These are phyloP conservation scores for Fusarium illudens DNA, from an alignment of 2,329 filamentous ascomycete genomes.

Conservation along the genomic window DNA sequence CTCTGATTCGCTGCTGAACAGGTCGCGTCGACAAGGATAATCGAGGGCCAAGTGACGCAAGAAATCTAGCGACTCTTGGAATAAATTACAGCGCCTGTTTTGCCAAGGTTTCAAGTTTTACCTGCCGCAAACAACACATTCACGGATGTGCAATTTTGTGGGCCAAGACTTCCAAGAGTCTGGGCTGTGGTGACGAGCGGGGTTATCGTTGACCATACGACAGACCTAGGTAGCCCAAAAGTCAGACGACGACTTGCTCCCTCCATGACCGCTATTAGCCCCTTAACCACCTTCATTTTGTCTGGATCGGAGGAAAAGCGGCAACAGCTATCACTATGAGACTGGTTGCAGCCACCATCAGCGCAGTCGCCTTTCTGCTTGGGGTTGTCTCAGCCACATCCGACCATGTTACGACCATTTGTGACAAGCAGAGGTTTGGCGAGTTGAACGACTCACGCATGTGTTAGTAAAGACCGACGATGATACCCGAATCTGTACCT, in stretches of 20 bases:
- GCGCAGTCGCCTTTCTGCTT: neutral
- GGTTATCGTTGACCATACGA: constrained; percentile 21
- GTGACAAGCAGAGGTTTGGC: constrained; percentile 19
- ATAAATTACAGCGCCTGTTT: neutral
- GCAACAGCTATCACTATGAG: constrained; percentile 2
- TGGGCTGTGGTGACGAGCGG: neutral
- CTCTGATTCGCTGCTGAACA: neutral
- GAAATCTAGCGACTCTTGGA: neutral
- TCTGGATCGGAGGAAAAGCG: neutral
- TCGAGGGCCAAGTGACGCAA: neutral
- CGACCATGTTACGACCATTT: constrained; percentile 1
- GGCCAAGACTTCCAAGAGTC: neutral
- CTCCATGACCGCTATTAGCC: neutral
- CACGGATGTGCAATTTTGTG: neutral
- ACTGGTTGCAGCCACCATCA: neutral
- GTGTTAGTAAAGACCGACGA: constrained; percentile 6
- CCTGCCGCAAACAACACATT: neutral
- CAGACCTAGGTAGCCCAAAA: constrained; percentile 8
- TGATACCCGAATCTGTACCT: accelerated
- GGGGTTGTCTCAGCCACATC: neutral
- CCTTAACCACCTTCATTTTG: neutral
- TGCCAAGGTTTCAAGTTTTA: neutral
- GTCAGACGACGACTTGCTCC: neutral
- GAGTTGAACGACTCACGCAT: constrained; percentile 28
- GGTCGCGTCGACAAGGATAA: neutral